phyloP scores from a whole-genome alignment of 2,329 filamentous ascomycete species.

The Paracoccidioides brasiliensis region DNA sequence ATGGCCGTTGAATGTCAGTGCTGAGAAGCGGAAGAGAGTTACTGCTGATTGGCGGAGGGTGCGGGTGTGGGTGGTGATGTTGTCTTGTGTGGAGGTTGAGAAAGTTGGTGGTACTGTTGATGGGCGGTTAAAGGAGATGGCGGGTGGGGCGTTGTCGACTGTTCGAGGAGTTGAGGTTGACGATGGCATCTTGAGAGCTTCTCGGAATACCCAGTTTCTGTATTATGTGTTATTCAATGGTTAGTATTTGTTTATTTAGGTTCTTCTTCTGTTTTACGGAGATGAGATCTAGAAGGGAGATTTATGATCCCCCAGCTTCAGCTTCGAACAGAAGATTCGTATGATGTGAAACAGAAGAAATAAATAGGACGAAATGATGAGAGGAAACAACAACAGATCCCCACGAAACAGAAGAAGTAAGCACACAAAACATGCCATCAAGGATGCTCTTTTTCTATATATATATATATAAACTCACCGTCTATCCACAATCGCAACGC shows the following conservation, averaged over 20 bases:
- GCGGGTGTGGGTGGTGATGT: conserved; percentile 18
- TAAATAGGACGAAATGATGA: too few species aligned
- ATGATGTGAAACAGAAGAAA: too few species aligned
- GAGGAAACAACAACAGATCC: too few species aligned
- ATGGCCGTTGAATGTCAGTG: conserved; percentile 33
- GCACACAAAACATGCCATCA: too few species aligned
- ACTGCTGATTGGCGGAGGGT: conserved; percentile 26
- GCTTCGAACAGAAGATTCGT: too few species aligned
- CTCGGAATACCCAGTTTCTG: conserved; percentile 35
- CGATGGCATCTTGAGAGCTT: conserved; percentile 21
- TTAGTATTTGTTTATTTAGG: not conserved
- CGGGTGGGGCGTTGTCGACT: conserved; percentile 1
- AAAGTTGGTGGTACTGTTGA: conserved; percentile 11
- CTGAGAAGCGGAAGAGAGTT: conserved; percentile 33
- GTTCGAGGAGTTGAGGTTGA: conserved; percentile 4
- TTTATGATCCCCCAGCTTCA: not conserved
- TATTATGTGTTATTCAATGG: not conserved
- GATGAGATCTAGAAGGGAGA: not conserved
- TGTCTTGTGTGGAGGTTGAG: conserved; percentile 6
- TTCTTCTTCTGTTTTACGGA: not conserved
- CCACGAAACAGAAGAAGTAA: too few species aligned
- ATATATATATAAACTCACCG: conserved; percentile 25
- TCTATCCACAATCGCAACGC: conserved; percentile 42
- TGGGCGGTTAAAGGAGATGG: conserved; percentile 2
- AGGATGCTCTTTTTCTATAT: not conserved